Evolutionary conservation across 306 rosid species (phyloP).

Genomic region (Casuarina equisetifolia): DNA sequence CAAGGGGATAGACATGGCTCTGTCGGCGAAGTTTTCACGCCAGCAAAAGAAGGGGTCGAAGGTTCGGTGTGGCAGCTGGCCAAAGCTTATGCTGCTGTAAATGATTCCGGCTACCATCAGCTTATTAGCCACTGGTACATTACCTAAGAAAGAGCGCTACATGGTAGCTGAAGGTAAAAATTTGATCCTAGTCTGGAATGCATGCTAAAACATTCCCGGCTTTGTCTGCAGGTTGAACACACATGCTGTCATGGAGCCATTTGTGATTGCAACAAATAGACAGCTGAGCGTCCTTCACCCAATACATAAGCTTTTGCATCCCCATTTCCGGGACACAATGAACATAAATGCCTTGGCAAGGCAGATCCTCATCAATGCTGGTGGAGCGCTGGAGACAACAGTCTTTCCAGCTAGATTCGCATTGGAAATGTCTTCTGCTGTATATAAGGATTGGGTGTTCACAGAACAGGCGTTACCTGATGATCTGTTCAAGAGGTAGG

Average conservation of each 20-base stretch:
- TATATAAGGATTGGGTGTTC: conserved; percentile 80
- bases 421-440: conserved; percentile 73
- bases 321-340: conserved; percentile 94
- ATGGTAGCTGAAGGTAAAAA: conserved; percentile 4
- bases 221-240: conserved; percentile 69
- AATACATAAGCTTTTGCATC: conserved; percentile 75
- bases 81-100: conserved; percentile 85
- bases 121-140: conserved; percentile 92
- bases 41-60: conserved; percentile 57
- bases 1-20: conserved; percentile 75
- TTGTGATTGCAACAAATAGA: conserved; percentile 77
- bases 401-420: conserved; percentile 82
- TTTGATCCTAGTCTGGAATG: conserved; percentile 4
- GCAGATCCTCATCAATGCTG: conserved; percentile 87
- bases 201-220: conserved; percentile 13
- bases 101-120: conserved; percentile 95
- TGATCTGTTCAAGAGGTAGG: conserved; percentile 78
- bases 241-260: conserved; percentile 95
- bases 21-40: conserved; percentile 68
- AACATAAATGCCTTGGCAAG: conserved; percentile 86
- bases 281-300: conserved; percentile 86
- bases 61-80: conserved; percentile 89
- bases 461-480: conserved; percentile 77
- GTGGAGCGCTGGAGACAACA: conserved; percentile 82
- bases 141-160: not conserved